Conservation (phyloP, 2,329 filamentous ascomycete species). For the Ascomycota sp. region DNA sequence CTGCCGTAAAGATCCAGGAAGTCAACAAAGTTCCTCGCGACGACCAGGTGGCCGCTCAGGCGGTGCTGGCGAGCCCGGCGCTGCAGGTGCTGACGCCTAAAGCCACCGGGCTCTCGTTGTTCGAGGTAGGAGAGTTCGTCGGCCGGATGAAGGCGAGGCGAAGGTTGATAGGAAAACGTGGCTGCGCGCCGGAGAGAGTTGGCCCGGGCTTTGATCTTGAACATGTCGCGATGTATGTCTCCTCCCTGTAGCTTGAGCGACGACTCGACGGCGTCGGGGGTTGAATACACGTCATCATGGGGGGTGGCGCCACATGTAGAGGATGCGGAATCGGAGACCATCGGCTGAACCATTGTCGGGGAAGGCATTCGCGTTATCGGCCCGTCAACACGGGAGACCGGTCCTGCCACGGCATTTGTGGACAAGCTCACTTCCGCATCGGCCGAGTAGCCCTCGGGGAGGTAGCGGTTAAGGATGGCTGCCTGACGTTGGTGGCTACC, state of each 20-base stretch:
- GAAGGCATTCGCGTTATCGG: conserved; percentile 1
- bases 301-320: conserved; percentile 1
- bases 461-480: conserved; percentile 15
- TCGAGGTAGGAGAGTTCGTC: conserved; percentile 14
- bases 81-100: conserved; percentile 21
- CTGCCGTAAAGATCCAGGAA: conserved; percentile 56
- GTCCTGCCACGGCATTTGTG: conserved; percentile 3
- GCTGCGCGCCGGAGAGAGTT: conserved; percentile 31
- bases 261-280: conserved; percentile 27
- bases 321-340: conserved; percentile 3
- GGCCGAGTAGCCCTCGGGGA: conserved; percentile 18
- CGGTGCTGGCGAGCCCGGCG: conserved; percentile 18
- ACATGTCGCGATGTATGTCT: conserved; percentile 58
- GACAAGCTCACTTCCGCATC: conserved; percentile 15
- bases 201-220: conserved; percentile 42
- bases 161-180: conserved; percentile 38
- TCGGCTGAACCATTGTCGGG: neutral
- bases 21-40: conserved; percentile 49
- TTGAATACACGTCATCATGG: conserved; percentile 4
- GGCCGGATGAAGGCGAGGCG: conserved; percentile 9
- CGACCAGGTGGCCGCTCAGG: conserved; percentile 20
- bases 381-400: neutral
- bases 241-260: conserved; percentile 53
- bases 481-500: conserved; percentile 12
- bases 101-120: conserved; percentile 22